These are phyloP conservation scores for Aureobasidium sp. DNA, from an alignment of 2,329 filamentous ascomycete genomes.

Conservation along the genomic window DNA sequence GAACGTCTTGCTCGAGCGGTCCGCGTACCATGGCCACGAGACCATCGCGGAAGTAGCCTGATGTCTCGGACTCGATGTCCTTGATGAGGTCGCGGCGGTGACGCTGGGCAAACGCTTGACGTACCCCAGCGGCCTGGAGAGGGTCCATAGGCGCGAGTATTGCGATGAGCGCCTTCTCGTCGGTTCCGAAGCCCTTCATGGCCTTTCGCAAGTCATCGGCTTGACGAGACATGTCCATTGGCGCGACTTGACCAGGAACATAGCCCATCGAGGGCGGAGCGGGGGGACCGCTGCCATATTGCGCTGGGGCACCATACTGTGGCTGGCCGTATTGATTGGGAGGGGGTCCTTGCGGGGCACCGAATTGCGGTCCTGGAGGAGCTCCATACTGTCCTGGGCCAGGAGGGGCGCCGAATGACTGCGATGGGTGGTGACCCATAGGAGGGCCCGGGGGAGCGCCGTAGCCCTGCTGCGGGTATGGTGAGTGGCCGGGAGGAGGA, in stretches of 20 bases:
- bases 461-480: conserved; percentile 16
- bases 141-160: conserved; percentile 66
- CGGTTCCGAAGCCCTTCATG: conserved; percentile 91
- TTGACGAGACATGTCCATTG: conserved; percentile 56
- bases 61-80: conserved; percentile 70
- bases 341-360: conserved; percentile 11
- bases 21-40: conserved; percentile 71
- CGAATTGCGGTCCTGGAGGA: background rate
- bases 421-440: conserved; percentile 17
- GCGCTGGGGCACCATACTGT: conserved; percentile 24
- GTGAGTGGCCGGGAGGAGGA: conserved; percentile 14
- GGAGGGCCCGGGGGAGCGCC: conserved; percentile 16
- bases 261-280: conserved; percentile 67
- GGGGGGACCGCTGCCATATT: conserved; percentile 33
- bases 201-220: conserved; percentile 66
- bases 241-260: conserved; percentile 58
- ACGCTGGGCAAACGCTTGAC: conserved; percentile 55
- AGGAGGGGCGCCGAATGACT: background rate
- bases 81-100: conserved; percentile 61
- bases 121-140: conserved; percentile 62
- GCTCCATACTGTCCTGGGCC: conserved; percentile 8
- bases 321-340: conserved; percentile 22
- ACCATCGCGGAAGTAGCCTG: conserved; percentile 62
- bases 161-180: conserved; percentile 68
- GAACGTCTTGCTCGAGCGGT: conserved; percentile 67